Evolutionary conservation across 768 basidiomycete species (phyloP), one percentile per base, ranked within the genome.

Genomic region (Boletus rex-veris): DNA sequence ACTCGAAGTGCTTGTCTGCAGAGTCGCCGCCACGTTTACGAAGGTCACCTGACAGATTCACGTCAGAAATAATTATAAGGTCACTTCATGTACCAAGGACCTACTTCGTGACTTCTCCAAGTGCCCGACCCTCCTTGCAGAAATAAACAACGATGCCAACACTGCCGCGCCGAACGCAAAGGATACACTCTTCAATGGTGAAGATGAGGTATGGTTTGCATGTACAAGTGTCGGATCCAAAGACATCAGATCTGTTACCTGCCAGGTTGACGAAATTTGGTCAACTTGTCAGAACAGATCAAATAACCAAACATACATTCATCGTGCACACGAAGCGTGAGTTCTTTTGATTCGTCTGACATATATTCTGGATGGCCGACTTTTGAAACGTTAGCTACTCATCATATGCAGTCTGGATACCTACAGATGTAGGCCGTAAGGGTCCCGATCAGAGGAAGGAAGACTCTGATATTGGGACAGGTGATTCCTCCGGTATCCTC

Each of bases 401-500:
- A 1, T 33, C 6, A 3, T 36, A 21, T 8, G 26, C 15, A 33
- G 21, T 12, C 28, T 24, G 3, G 60, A 69, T 79, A 53, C 62
- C 8, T 58, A 88, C 92, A 92, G 60, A 98, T 95, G 71, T 98
- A 98, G 6, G 90, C 92, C 0, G 95, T 95, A 54, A 90, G 66
- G 42, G 84, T 84, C 1, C 95, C 96, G 53, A 98, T 98, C 1
- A 96, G 96, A 0, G 96, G 96, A 1, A 98, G 78, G 79, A 97
- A 98, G 19, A 94, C 81, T 68, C 95, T 95, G 76, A 98, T 88
- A 65, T 98, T 96, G 0, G 93, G 90, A 19, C 94, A 84, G 7
- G 96, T 98, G 64, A 98, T 86, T 64, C 93, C 92, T 61, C 92
- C 93, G 0, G 92, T 96, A 59, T 97, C 96, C 68, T 98, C 96